Base-by-base conservation (phyloP, 2,329 filamentous ascomycete genomes). In the Ceratocystis lukuohia region DNA sequence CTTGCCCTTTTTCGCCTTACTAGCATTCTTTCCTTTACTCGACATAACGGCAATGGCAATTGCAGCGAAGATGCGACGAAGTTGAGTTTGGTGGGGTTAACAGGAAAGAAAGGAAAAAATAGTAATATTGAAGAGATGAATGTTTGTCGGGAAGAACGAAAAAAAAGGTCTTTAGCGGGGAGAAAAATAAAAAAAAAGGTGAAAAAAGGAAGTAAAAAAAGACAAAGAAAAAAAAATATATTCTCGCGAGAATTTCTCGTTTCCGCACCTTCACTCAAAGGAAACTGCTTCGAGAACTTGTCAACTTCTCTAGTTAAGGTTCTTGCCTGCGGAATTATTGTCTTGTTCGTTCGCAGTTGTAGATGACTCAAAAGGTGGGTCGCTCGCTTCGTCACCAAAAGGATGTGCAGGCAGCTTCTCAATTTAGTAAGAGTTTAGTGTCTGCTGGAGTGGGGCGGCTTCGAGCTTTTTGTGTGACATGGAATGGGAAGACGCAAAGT, bases 1-100 rank as follows among this genome's bases (percentile, higher is more conserved):
- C 71, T 77, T 74, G 68, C 79, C 71, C 73, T 82, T 83, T 72
- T 83, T 84, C 71, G 78, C 78, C 76, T 82, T 81, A 68, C 74
- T 72, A 68, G 76, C 75, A 71, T 68, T 68, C 33, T 68, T 68
- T 22, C 37, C 67, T 62, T 68, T 68, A 64, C 67, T 68, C 6
- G 67, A 66, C 67, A 68, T 68, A 30, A 12, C 46, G 22, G 56
- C 56, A n/a, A 37, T 17, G 17, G 28, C 5, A 41, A 20, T 20
- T n/a, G 56, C 56, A 33, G 12, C 15, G 17, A n/a, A 7, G 56
- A 37, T 37, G 28, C 56, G 56, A 59, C 17, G 56, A 33, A n/a
- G 17, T 20, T n/a, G 33, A 8, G 8, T 2, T 37, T 37, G 56
- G 56, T 20, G 56, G 56, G 56, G 28, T 53, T 17, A 61, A 44